Evolutionary conservation across 306 rosid species (phyloP), one percentile per base, ranked within the genome.

Genomic region (Arachis stenosperma): DNA sequence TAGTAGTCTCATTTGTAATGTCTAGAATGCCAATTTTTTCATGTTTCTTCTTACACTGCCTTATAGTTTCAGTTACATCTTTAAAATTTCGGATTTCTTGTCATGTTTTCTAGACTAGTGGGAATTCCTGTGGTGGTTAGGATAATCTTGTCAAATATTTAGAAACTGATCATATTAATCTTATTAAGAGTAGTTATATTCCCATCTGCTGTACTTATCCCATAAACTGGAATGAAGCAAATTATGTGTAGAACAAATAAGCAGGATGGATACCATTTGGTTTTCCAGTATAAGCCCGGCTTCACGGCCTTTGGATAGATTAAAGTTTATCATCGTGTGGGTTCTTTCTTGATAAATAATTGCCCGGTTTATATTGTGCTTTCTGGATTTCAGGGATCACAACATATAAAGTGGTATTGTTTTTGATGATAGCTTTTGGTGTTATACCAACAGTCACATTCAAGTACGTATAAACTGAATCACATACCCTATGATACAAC

Each of bases 391-490:
- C 90, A 95, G 98, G 84, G 78, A 68, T 91, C 54, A 81, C 87
- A 58, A 86, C 88, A 58, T 65, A 72, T 76, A 50, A 5, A n/a
- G 85, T 76, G 41, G 81, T 84, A 81, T 57, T 95, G 78, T 75
- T 56, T 71, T 48, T 90, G 79, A 89, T 90, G 99, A 76, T 86
- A 80, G 83, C 76, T 79, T 87, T 87, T 76, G 98, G 85, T 67
- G 89, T 92, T 74, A 78, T 86, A 80, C 97, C 99, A 36, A 95
- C 99, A 3, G 70, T 95, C 43, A 2, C 84, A 61, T 79, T 76
- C 86, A 95, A 95, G 97, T 95, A 90, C 29, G 93, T 86, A 69
- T 63, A 51, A 43, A 43, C 71, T 71, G 61, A 29, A 46, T 33
- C 4, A 33, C 37, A 33, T 33, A 2, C 4, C 37, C 37, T 52